phyloP scores from a whole-genome alignment of 2,329 filamentous ascomycete species.

The Cercospora sp. region DNA sequence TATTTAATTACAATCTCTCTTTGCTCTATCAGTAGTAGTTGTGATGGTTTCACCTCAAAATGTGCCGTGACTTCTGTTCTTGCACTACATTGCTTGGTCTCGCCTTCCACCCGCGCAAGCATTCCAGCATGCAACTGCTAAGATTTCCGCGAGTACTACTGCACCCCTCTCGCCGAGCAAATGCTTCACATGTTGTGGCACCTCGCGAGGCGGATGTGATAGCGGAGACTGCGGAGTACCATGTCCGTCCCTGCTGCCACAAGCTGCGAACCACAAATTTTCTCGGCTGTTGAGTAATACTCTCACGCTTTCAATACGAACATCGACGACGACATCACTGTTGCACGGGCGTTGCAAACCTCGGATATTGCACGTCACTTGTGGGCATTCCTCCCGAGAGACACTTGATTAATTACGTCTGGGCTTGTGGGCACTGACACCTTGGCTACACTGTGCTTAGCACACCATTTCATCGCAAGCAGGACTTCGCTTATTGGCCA shows the following conservation, averaged over 20 bases:
- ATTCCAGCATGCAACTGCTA: not conserved
- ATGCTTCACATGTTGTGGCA: not conserved
- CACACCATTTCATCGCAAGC: not conserved
- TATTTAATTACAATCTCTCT: not conserved
- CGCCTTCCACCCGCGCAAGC: not conserved
- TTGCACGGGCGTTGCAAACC: not conserved
- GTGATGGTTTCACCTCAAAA: not conserved
- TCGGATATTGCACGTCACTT: not conserved
- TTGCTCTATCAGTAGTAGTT: not conserved
- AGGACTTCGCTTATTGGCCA: not conserved
- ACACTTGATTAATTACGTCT: not conserved
- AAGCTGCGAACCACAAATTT: not conserved
- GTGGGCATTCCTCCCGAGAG: not conserved
- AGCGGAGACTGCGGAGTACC: not conserved
- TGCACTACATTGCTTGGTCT: not conserved
- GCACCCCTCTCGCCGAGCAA: slow-evolving; percentile 4
- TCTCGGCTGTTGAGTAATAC: not conserved
- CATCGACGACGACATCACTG: not conserved
- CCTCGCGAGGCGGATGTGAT: not conserved
- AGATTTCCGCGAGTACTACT: not conserved
- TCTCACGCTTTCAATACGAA: not conserved
- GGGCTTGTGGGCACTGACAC: not conserved
- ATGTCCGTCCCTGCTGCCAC: not conserved
- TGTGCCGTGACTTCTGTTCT: not conserved
- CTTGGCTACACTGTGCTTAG: not conserved